Evolutionary conservation across 108 stramenopile species (phyloP).

Genomic region (Nitzschia inconspicua): DNA sequence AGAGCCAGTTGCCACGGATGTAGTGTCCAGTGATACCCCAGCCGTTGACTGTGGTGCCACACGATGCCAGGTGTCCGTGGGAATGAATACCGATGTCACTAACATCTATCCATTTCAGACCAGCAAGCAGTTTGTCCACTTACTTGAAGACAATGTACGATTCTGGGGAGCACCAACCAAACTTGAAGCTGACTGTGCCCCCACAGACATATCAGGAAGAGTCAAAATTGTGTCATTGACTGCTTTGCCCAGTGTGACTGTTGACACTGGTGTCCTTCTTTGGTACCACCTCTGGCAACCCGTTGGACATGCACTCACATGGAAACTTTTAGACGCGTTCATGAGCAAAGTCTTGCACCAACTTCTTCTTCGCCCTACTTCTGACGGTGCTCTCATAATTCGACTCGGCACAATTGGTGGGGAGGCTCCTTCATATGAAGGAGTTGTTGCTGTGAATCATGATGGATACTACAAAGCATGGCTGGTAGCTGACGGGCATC

Average conservation of each 20-base stretch:
- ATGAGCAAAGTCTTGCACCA: conserved; percentile 14
- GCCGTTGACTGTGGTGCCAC: conserved; percentile 15
- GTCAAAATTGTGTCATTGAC: conserved; percentile 9
- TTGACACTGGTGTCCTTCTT: conserved; percentile 16
- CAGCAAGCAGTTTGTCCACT: no score
- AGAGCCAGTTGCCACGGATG: conserved; percentile 25
- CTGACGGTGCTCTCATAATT: background rate
- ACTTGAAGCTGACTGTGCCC: conserved; percentile 5
- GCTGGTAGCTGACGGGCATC: conserved; percentile 33
- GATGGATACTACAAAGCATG: conserved; percentile 28
- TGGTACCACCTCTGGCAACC: conserved; percentile 16
- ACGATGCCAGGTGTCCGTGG: background rate
- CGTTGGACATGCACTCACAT: conserved; percentile 33
- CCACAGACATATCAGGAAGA: conserved; percentile 1
- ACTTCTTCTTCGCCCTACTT: conserved; percentile 14
- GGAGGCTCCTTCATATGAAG: no score
- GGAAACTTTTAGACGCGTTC: conserved; percentile 5
- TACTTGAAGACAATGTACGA: conserved; percentile 11
- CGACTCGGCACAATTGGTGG: no score
- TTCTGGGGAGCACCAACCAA: conserved; percentile 14
- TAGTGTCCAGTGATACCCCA: conserved; percentile 17
- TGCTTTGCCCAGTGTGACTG: conserved; percentile 1
- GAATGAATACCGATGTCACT: background rate
- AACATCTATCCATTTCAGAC: background rate
- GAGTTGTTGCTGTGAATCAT: conserved; percentile 41